These are phyloP conservation scores for Henckelia pumila DNA, from an alignment of 257 asterid genomes.

Conservation along the genomic window DNA sequence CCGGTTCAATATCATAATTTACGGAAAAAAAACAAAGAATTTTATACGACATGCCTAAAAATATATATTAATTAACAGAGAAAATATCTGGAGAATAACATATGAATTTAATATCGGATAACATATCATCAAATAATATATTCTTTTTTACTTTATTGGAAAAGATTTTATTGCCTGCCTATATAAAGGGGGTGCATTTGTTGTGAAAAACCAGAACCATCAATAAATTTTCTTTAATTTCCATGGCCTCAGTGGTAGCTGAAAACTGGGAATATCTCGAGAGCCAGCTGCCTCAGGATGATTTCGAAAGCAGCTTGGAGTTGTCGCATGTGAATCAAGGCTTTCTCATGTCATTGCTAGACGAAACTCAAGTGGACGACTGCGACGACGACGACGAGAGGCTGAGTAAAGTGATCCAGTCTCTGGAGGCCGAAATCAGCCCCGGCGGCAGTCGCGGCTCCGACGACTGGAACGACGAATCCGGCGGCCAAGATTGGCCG, in stretches of 20 bases:
- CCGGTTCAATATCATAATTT: too few relatives aligned
- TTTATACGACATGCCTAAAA: too few relatives aligned
- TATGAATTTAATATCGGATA: too few relatives aligned
- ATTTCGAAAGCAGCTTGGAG: constrained; percentile 1
- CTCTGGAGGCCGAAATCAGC: constrained; percentile 29
- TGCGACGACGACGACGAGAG: constrained; percentile 26
- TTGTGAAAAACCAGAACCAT: not conserved
- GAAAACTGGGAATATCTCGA: not conserved
- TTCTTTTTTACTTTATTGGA: not conserved
- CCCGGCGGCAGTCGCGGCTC: not conserved
- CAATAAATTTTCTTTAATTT: too few relatives aligned
- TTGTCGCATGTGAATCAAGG: constrained; percentile 7
- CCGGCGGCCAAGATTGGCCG: not conserved
- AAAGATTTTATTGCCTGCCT: not conserved
- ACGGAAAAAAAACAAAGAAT: too few relatives aligned
- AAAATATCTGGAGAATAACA: too few relatives aligned
- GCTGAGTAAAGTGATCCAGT: constrained; percentile 25
- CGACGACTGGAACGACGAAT: not conserved
- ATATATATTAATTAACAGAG: too few relatives aligned
- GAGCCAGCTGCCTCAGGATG: not conserved
- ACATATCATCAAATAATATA: too few relatives aligned
- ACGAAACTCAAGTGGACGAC: constrained; percentile 24
- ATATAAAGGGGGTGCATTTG: not conserved
- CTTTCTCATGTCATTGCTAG: constrained; percentile 33
- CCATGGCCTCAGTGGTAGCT: constrained; percentile 4